Conservation (phyloP, 2,329 filamentous ascomycete genomes). For the Xylariaceae sp. region DNA sequence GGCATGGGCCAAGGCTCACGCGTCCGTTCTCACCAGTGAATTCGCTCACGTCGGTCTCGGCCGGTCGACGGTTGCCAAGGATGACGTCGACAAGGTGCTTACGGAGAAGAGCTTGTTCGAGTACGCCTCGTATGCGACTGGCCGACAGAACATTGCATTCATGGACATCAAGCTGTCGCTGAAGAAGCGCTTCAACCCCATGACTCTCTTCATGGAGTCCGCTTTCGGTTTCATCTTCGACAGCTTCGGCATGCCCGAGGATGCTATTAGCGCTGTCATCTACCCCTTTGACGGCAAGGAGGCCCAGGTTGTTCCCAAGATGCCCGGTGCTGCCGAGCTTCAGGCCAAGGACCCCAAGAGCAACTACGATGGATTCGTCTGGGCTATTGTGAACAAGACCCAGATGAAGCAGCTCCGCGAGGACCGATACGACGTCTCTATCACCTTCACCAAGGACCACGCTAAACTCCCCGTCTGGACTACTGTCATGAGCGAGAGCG, state of each 20-base stretch:
- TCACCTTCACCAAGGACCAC: conserved; percentile 91
- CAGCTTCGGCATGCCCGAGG: conserved; percentile 60
- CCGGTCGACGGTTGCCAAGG: conserved; percentile 47
- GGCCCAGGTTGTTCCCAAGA: conserved; percentile 63
- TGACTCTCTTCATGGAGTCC: conserved; percentile 56
- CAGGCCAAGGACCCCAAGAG: conserved; percentile 56
- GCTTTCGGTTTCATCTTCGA: conserved; percentile 75
- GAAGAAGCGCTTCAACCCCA: conserved; percentile 81
- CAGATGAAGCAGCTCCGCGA: conserved; percentile 84
- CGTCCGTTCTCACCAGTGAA: conserved; percentile 67
- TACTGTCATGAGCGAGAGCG: conserved; percentile 94
- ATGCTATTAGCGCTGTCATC: conserved; percentile 68
- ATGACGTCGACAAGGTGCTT: conserved; percentile 53
- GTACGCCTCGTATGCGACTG: conserved; percentile 81
- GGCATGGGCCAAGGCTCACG: conserved; percentile 73
- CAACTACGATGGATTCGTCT: conserved; percentile 85
- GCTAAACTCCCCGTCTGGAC: conserved; percentile 83
- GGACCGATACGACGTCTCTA: conserved; percentile 87
- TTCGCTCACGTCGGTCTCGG: conserved; percentile 83
- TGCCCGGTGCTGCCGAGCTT: conserved; percentile 55
- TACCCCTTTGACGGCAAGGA: conserved; percentile 95
- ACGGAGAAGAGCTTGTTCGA: conserved; percentile 86
- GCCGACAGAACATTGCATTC: conserved; percentile 88
- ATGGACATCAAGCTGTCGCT: conserved; percentile 78
- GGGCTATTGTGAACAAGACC: conserved; percentile 92